Evolutionary conservation across 1,284 basidiomycete species (phyloP), one percentile per base, ranked within the genome.

Genomic region (Boletellus deceptivus): DNA sequence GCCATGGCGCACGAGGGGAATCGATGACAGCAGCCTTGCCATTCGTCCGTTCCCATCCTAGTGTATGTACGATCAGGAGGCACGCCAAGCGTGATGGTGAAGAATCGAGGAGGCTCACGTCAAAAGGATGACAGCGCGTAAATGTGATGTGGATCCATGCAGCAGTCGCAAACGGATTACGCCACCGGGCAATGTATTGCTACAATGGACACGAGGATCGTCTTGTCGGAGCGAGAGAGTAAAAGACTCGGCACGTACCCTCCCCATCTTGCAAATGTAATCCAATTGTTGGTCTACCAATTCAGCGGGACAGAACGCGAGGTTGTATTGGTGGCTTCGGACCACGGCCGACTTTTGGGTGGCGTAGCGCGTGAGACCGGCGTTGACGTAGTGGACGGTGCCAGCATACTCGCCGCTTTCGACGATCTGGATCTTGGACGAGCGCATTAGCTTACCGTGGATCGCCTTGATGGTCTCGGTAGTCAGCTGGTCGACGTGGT

Each of bases 1-100:
- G 20, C 73, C 73, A 31, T 67, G 62, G 43, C 59, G 60, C 9
- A 72, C 52, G 25, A 75, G 65, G 18, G 73, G 73, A 20, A 76
- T 69, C 38, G 74, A 75, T 0, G 72, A 72, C 10, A 76, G 43
- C 13, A 75, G 52, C 42, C 70, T 65, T 17, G 65, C 63, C 57
- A 75, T 59, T 16, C 74, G 67, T 13, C 72, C 72, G 53, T 75
- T 76, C 46, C 73, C 74, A 27, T 74, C 72, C 74, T 75, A 11
- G 43, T 31, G 37, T 18, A 25, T 6, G 37, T n/a, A 22, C 5
- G 17, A 42, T 39, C 14, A n/a, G 20, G 29, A 11, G 29, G 10
- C 13, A 31, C 5, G 39, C 46, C 29, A 46, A 43, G 16, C 17
- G 34, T 49, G 43, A 13, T 17, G 24, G 41, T 8, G 6, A 11